Base-by-base conservation (phyloP, 306 rosid species). In the Ammopiptanthus mongolicus region DNA sequence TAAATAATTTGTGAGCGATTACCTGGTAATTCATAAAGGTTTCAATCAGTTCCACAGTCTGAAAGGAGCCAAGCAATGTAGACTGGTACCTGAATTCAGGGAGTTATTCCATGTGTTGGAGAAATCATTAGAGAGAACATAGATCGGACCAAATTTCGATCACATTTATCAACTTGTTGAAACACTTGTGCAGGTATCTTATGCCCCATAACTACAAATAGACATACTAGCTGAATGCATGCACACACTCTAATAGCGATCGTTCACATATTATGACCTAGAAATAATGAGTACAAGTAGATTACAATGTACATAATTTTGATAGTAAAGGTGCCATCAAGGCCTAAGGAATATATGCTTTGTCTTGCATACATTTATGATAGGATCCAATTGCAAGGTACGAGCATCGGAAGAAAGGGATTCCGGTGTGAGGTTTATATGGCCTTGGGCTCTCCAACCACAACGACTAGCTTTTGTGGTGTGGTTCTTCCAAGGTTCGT, bases 21-120 rank as follows among this genome's bases (percentile, higher is more conserved):
- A 95, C 98, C 97, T 95, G 97, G 74, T 95, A 95, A 76, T 95
- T 95, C 98, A 95, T 90, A 81, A 91, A 95, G 69, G 98, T 95
- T 85, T 95, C 97, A 47, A 95, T 91, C 69, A 95, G 84, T 74
- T 95, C 98, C 74, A 82, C 95, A 4, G 98, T 91, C 82, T 95
- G 98, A 82, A 86, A 95, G 59, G 97, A 90, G 25, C 98, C 98
- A 14, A 91, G 84, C 83, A 95, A 82, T 21, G 98, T 95, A 29
- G 98, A 95, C 53, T 95, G 98, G 62, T 95, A 95, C 98, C 98
- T 95, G 79, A 64, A 87, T 41, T 60, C 71, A 72, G 28, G 62
- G 50, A 66, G 63, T 66, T 14, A 74, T 61, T 63, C 3, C 51
- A 21, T 31, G 25, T 14, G 71, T 14, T 60, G 36, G 15, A 39